Evolutionary conservation across 306 rosid species (phyloP).

Genomic region (Quercus cerris): DNA sequence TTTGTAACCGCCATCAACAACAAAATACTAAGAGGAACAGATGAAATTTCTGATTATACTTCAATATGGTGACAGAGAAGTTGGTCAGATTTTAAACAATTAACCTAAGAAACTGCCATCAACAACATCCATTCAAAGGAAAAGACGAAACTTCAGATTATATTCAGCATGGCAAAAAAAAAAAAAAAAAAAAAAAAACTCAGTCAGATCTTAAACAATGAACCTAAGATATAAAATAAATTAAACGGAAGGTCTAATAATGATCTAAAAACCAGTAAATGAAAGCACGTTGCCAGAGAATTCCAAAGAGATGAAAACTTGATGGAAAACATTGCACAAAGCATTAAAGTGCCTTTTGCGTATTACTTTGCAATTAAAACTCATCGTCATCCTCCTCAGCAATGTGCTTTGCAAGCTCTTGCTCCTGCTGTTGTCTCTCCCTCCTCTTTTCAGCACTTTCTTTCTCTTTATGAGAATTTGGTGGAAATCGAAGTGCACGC

Average conservation of each 20-base stretch:
- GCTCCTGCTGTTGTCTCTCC: conserved; percentile 66
- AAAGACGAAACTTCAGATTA: conserved; percentile 6
- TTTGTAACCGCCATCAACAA: background rate
- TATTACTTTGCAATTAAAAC: conserved; percentile 35
- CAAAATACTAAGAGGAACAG: background rate
- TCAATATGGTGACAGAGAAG: background rate
- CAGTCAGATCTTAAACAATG: background rate
- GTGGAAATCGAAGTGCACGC: conserved; percentile 72
- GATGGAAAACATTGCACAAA: background rate
- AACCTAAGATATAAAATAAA: background rate
- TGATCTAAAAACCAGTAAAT: conserved; percentile 4
- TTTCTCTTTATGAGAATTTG: conserved; percentile 60
- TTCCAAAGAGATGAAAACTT: background rate
- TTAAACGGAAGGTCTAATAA: background rate
- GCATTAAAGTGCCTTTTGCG: background rate
- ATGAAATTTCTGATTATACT: conserved; percentile 8
- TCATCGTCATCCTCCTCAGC: conserved; percentile 67
- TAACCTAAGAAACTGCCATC: background rate
- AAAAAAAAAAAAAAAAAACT: background rate
- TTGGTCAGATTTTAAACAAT: background rate
- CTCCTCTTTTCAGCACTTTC: conserved; percentile 65
- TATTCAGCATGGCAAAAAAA: background rate
- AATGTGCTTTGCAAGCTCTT: conserved; percentile 59
- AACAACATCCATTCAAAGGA: background rate
- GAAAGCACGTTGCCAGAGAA: conserved; percentile 2